Evolutionary conservation across 441 rosid genomes (phyloP), one percentile per base, ranked within the genome.

Genomic region (Bruguiera hainesii): DNA sequence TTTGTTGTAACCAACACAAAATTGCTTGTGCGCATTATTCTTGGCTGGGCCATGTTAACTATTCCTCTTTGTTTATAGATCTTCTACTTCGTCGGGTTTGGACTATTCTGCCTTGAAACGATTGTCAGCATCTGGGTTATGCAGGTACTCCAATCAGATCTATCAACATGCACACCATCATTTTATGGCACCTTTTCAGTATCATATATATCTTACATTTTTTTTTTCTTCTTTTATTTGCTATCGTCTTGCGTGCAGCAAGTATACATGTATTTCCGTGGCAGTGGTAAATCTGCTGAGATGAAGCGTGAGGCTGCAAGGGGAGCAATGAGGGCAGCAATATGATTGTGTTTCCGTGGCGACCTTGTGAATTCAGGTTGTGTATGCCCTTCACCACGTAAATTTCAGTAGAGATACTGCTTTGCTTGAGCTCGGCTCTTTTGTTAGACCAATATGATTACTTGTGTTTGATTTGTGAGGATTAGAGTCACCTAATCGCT

Each of bases 181-280:
- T 25, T 9, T 39, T 10, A 1, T 4, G 3, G 25, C 8, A 26
- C 3, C 61, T 37, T 61, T 13, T 3, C 20, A 5, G 2, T 20
- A n/a, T 25, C 2, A 42, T 42, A 20, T 26, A 1, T 5, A 0
- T n/a, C 61, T 4, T 18, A 10, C n/a, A 16, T 35, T 1, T 25
- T 11, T 31, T n/a, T 11, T 31, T n/a, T 33, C 0, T 0, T 7
- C 65, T 15, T 48, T 55, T 18, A 60, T 18, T 23, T 28, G 4
- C 21, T 55, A 5, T n/a, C 15, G n/a, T 46, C 18, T 11, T 37
- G 55, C 33, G 31, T 66, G 78, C 96, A 91, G 97, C 96, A 85
- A 89, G 93, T 89, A 39, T 87, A 81, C 85, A 88, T 87, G 97
- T 91, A 89, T 73, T 93, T 93, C 96, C 85, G 98, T 1, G 97